These are phyloP conservation scores for Batrachochytrium dendrobatidis DNA, from an alignment of 371 early-diverging fungal genomes.

Conservation along the genomic window DNA sequence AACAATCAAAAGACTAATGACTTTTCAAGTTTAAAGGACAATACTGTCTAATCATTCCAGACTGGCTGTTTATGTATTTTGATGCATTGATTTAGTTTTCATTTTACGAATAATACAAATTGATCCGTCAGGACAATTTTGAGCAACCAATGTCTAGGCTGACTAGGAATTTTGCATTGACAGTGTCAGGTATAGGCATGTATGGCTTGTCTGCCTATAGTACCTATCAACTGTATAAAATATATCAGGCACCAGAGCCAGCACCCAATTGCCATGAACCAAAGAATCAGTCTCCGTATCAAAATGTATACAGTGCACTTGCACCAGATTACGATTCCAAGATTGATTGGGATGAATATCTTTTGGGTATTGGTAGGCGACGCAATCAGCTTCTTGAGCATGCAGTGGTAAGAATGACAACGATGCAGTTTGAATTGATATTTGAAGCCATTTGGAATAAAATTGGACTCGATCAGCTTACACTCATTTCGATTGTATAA, in stretches of 20 bases:
- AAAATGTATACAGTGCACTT: slow-evolving; percentile 24
- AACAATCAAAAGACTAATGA: too few relatives aligned
- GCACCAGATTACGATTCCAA: slow-evolving; percentile 55
- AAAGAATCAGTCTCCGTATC: slow-evolving; percentile 5
- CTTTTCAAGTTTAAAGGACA: too few relatives aligned
- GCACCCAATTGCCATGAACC: slow-evolving; percentile 20
- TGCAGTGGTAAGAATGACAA: slow-evolving; percentile 38
- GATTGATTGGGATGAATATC: slow-evolving; percentile 58
- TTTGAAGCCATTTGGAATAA: background rate
- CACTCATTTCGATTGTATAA: background rate
- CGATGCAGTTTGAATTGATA: background rate
- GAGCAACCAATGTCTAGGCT: too few relatives aligned
- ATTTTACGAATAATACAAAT: too few relatives aligned
- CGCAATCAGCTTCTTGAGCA: slow-evolving; percentile 44
- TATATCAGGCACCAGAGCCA: slow-evolving; percentile 23
- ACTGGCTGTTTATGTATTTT: too few relatives aligned
- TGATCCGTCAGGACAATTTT: too few relatives aligned
- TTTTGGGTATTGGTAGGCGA: slow-evolving; percentile 54
- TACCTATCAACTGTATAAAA: slow-evolving; percentile 27
- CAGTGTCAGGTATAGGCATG: slow-evolving; percentile 14
- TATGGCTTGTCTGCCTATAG: slow-evolving; percentile 22
- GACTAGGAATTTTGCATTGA: slow-evolving; percentile 4
- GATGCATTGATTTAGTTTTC: too few relatives aligned
- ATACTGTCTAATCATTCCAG: too few relatives aligned
- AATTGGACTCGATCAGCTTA: background rate